Percentiles rank a stretch among this genome's conserved stretches.
These are phyloP conservation scores for Rhizoclosmatium globosum DNA, from an alignment of 192 early-diverging fungal species.

Conservation along the genomic window DNA sequence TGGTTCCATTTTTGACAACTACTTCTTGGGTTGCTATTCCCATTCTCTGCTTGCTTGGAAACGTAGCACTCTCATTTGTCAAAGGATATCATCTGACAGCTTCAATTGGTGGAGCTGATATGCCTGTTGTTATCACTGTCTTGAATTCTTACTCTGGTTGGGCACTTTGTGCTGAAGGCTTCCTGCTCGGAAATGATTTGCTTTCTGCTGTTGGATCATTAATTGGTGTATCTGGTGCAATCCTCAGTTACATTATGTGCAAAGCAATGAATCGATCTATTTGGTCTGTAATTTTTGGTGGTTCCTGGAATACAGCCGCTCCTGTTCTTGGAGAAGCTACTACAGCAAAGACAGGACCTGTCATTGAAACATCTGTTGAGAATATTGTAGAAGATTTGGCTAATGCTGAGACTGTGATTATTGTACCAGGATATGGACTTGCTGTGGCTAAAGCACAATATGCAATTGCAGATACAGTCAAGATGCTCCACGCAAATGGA, in stretches of 20 bases:
- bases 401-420: conserved; percentile 45
- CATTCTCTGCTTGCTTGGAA: conserved; percentile 36
- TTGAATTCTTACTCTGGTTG: conserved; percentile 51
- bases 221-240: conserved; percentile 49
- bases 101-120: conserved; percentile 48
- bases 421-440: conserved; percentile 50
- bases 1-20: conserved; percentile 32
- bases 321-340: not conserved
- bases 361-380: conserved; percentile 39
- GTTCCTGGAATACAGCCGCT: conserved; percentile 29
- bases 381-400: conserved; percentile 33
- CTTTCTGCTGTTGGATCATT: conserved; percentile 44
- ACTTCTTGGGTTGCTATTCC: conserved; percentile 30
- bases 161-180: conserved; percentile 52
- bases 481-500: conserved; percentile 37
- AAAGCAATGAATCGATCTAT: conserved; percentile 55
- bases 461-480: conserved; percentile 48
- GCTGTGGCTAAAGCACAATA: conserved; percentile 54
- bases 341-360: not conserved
- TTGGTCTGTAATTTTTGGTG: conserved; percentile 46
- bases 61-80: conserved; percentile 37
- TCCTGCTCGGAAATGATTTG: conserved; percentile 48
- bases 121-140: conserved; percentile 52
- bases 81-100: conserved; percentile 51
- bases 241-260: conserved; percentile 51